phyloP scores from a whole-genome alignment of 106 monocot species.

The Narthecium ossifragum region DNA sequence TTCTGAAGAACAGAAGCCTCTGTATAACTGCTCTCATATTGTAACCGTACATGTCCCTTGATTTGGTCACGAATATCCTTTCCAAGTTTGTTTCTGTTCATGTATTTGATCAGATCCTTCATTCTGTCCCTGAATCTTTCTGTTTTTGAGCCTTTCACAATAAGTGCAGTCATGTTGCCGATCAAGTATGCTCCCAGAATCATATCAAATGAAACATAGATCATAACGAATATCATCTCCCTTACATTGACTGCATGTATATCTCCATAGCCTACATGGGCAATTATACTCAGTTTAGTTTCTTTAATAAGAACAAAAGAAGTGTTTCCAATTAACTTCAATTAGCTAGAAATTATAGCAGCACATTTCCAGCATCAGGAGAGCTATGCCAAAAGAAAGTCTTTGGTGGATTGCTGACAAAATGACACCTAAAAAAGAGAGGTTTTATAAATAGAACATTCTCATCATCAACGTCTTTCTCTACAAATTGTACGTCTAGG shows the following conservation, averaged over 20 bases:
- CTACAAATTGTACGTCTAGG: no score
- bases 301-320: no score
- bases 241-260: conserved; percentile 87
- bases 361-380: no score
- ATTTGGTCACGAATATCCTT: conserved; percentile 78
- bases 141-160: conserved; percentile 95
- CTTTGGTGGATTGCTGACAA: no score
- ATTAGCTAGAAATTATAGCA: no score
- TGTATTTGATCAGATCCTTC: conserved; percentile 79
- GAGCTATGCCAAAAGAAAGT: no score
- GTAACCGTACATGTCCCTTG: conserved; percentile 81
- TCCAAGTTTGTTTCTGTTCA: conserved; percentile 81
- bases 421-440: no score
- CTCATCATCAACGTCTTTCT: no score
- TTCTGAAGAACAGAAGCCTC: conserved; percentile 82
- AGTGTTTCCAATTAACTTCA: no score
- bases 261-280: conserved; percentile 81
- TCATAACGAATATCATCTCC: conserved; percentile 94
- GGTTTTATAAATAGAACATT: neutral
- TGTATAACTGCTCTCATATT: conserved; percentile 85
- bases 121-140: conserved; percentile 92
- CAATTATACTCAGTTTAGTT: no score
- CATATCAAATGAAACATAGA: conserved; percentile 95
- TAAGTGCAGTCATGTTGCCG: conserved; percentile 93
- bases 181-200: conserved; percentile 91